A percentile compares a stretch with the other conserved stretches of the same genome.
phyloP scores from a whole-genome alignment of 1,284 basidiomycete species.

The Heliocybe sulcata region DNA sequence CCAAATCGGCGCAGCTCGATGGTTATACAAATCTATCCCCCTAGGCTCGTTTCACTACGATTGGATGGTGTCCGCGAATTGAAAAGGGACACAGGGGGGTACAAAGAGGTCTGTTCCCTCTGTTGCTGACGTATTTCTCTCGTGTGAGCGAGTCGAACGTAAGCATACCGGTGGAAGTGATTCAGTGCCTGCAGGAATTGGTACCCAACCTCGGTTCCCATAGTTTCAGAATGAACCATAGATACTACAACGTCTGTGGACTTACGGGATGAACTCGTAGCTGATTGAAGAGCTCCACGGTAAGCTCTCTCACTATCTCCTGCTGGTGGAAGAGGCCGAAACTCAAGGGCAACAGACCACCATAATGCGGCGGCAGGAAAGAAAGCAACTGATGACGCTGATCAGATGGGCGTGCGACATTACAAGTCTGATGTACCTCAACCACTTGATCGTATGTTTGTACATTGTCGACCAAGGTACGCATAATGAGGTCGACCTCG shows the following conservation, averaged over 20 bases:
- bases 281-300: constrained; percentile 79
- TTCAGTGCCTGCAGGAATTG: constrained; percentile 83
- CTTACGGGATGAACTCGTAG: constrained; percentile 71
- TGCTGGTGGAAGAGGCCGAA: constrained; percentile 89
- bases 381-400: constrained; percentile 62
- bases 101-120: constrained; percentile 29
- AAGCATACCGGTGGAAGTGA: constrained; percentile 87
- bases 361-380: constrained; percentile 67
- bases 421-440: constrained; percentile 53
- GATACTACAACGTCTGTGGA: constrained; percentile 9
- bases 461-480: constrained; percentile 61
- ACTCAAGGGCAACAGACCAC: constrained; percentile 80
- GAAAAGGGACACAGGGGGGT: constrained; percentile 24
- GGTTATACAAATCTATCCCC: too few relatives aligned
- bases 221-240: constrained; percentile 9
- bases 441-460: constrained; percentile 82
- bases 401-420: background rate
- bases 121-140: constrained; percentile 33
- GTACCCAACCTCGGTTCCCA: constrained; percentile 62
- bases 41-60: constrained; percentile 39
- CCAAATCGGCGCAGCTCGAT: too few relatives aligned
- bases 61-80: constrained; percentile 37
- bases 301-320: constrained; percentile 65
- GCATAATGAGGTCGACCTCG: constrained; percentile 75
- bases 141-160: constrained; percentile 65